phyloP scores from a whole-genome alignment of 2,329 filamentous ascomycete species.

The Tolypocladium paradoxum region DNA sequence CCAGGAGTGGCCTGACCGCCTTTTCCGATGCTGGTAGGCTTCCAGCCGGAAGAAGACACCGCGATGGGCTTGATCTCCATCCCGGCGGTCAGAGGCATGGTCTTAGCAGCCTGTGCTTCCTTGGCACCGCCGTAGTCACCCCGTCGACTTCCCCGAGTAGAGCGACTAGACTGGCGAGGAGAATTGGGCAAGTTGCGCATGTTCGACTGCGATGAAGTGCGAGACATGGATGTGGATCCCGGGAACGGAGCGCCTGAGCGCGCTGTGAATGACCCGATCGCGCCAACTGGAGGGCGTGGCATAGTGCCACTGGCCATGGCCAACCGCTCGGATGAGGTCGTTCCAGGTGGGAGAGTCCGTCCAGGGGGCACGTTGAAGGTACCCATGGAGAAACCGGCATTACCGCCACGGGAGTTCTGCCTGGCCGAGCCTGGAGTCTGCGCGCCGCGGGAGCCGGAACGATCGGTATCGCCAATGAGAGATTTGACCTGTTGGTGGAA shows the following conservation, averaged over 20 bases:
- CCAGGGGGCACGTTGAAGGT: constrained; percentile 44
- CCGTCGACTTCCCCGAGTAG: constrained; percentile 54
- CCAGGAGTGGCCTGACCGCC: constrained; percentile 18
- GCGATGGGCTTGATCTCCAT: constrained; percentile 72
- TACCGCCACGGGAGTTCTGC: constrained; percentile 41
- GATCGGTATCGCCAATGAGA: constrained; percentile 66
- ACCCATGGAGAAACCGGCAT: constrained; percentile 55
- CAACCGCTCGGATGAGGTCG: constrained; percentile 70
- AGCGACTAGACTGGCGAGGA: constrained; percentile 55
- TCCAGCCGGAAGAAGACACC: constrained; percentile 72
- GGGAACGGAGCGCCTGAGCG: constrained; percentile 49
- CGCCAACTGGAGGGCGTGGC: constrained; percentile 32
- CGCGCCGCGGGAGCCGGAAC: constrained; percentile 44
- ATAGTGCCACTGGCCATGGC: constrained; percentile 46
- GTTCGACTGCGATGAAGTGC: constrained; percentile 49
- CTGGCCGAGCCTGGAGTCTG: constrained; percentile 43
- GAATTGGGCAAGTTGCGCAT: constrained; percentile 60
- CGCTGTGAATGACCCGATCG: constrained; percentile 27
- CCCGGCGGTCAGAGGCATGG: constrained; percentile 83
- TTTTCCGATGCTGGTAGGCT: constrained; percentile 60
- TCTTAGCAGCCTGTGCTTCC: constrained; percentile 66
- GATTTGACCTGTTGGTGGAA: constrained; percentile 86
- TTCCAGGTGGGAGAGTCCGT: constrained; percentile 59
- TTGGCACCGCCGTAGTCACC: constrained; percentile 38
- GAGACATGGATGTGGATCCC: constrained; percentile 49